phyloP scores from a whole-genome alignment of 192 early-diverging fungal species.

The Entomortierella parvispora region DNA sequence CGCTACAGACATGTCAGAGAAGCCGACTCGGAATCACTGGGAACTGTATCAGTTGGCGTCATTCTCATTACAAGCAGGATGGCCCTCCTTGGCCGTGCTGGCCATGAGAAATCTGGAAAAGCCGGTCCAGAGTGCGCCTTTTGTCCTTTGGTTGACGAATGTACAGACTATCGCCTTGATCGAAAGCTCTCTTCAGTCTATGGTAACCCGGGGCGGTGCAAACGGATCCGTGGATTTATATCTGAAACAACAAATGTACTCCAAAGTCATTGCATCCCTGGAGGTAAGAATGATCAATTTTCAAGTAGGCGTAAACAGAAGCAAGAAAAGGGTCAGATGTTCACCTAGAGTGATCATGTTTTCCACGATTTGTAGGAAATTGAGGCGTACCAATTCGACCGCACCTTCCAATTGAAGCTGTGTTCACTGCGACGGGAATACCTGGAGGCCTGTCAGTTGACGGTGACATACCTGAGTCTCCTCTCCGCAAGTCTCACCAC shows the following conservation, averaged over 20 bases:
- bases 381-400: conserved; percentile 26
- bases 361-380: conserved; percentile 18
- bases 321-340: background rate
- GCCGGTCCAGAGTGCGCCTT: conserved; percentile 10
- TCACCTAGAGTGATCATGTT: background rate
- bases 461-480: conserved; percentile 17
- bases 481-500: conserved; percentile 4
- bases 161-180: conserved; percentile 22
- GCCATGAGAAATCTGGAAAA: conserved; percentile 31
- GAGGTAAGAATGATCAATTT: conserved; percentile 13
- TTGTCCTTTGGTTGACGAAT: conserved; percentile 20
- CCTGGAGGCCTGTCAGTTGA: conserved; percentile 24
- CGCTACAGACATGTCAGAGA: conserved; percentile 8
- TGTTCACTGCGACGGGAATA: conserved; percentile 22
- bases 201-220: background rate
- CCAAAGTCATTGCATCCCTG: conserved; percentile 26
- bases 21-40: conserved; percentile 32
- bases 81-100: conserved; percentile 24
- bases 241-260: conserved; percentile 33
- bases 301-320: conserved; percentile 6
- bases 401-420: conserved; percentile 26
- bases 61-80: conserved; percentile 41
- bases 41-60: conserved; percentile 41
- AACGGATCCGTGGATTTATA: conserved; percentile 20
- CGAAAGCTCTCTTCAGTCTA: conserved; percentile 32